phyloP scores from a whole-genome alignment of 2,329 filamentous ascomycete genomes.

The Epichloe scottii region DNA sequence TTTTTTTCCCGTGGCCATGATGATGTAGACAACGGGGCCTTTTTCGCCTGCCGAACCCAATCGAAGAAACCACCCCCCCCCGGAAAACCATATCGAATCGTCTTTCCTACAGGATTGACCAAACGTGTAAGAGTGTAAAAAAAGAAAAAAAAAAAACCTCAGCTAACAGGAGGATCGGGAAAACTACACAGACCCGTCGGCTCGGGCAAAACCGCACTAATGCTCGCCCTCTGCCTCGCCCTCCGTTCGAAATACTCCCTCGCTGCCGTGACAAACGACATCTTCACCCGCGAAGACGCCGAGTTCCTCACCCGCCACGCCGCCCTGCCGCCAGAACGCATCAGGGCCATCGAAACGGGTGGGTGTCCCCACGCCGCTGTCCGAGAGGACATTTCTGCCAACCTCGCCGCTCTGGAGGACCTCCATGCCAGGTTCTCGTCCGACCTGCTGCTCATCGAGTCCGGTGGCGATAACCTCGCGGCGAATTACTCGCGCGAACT shows the following conservation, averaged over 20 bases:
- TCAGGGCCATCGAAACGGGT: conserved; percentile 93
- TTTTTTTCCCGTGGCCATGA: too few species aligned
- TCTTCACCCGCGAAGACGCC: conserved; percentile 96
- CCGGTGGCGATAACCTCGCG: conserved; percentile 88
- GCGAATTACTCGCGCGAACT: conserved; percentile 94
- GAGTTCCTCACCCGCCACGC: conserved; percentile 86
- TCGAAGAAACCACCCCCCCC: too few species aligned
- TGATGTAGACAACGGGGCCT: not conserved
- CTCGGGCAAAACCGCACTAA: conserved; percentile 92
- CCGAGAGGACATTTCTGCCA: conserved; percentile 89
- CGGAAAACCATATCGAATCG: too few species aligned
- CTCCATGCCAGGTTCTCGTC: conserved; percentile 68
- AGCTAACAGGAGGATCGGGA: too few species aligned
- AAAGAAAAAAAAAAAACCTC: too few species aligned
- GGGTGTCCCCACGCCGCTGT: conserved; percentile 96
- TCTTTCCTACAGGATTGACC: too few species aligned
- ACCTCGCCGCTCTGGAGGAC: conserved; percentile 83
- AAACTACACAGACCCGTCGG: conserved; percentile 61
- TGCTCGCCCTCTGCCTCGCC: conserved; percentile 81
- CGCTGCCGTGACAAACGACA: conserved; percentile 95
- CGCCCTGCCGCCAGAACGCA: conserved; percentile 71
- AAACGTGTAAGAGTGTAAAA: too few species aligned
- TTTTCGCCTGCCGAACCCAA: too few species aligned
- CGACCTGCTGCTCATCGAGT: conserved; percentile 87
- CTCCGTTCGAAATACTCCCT: conserved; percentile 74